These are phyloP conservation scores for Lasiosphaeriaceae sp. DNA, from an alignment of 495 filamentous ascomycete species.

Conservation along the genomic window DNA sequence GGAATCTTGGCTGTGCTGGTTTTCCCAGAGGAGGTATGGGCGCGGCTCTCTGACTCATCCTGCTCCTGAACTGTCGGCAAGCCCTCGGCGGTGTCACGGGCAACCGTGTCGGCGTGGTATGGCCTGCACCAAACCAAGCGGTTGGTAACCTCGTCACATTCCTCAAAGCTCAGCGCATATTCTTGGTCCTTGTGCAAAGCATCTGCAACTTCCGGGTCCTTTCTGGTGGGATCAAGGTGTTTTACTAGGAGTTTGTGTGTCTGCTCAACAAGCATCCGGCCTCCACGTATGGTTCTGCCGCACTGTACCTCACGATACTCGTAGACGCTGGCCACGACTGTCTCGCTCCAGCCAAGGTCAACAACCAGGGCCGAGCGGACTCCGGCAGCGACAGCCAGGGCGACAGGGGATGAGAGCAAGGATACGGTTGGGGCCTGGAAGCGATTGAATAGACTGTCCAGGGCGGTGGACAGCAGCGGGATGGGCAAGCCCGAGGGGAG, in stretches of 20 bases:
- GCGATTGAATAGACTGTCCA: slow-evolving; percentile 72
- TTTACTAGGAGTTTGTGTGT: slow-evolving; percentile 60
- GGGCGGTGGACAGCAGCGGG: slow-evolving; percentile 65
- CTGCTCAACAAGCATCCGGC: slow-evolving; percentile 62
- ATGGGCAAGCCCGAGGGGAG: slow-evolving; percentile 76
- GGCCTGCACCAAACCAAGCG: slow-evolving; percentile 74
- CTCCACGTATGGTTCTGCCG: slow-evolving; percentile 67
- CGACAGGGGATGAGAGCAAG: slow-evolving; percentile 68
- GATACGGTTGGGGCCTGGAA: slow-evolving; percentile 81
- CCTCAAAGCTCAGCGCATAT: slow-evolving; percentile 57
- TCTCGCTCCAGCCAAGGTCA: slow-evolving; percentile 90
- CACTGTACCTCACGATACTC: slow-evolving; percentile 78
- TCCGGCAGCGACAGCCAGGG: slow-evolving; percentile 72
- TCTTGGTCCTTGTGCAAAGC: slow-evolving; percentile 7
- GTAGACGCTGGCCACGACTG: slow-evolving; percentile 73
- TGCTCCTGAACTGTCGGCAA: slow-evolving; percentile 48
- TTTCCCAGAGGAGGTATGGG: not conserved
- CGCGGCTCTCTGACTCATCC: slow-evolving; percentile 34
- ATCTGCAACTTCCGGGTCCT: slow-evolving; percentile 7
- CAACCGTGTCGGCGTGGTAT: slow-evolving; percentile 1
- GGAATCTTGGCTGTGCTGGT: slow-evolving; percentile 35
- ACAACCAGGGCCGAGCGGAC: slow-evolving; percentile 76
- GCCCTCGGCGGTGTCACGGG: slow-evolving; percentile 23
- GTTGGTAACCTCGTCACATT: slow-evolving; percentile 70
- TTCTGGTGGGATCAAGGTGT: slow-evolving; percentile 20